Conservation (phyloP, 2,329 filamentous ascomycete genomes). For the Colletotrichum sp. region DNA sequence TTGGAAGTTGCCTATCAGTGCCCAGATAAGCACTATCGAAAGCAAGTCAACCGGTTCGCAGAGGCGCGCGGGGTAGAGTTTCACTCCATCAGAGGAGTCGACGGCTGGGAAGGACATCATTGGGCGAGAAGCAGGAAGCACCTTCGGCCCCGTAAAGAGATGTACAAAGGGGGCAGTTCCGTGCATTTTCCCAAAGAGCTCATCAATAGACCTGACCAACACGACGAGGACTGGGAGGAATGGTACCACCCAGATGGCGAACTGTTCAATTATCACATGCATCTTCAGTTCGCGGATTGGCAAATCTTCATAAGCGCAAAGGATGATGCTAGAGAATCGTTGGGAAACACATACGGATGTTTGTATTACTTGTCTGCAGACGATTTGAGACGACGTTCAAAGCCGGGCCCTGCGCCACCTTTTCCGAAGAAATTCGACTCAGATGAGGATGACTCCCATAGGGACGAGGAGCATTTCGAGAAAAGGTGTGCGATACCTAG, state of each 20-base stretch:
- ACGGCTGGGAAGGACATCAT: too few species aligned
- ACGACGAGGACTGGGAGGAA: not conserved
- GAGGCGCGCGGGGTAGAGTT: not conserved
- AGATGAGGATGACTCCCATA: not conserved
- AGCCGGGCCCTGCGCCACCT: not conserved
- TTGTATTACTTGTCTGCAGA: accelerated
- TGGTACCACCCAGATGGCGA: not conserved
- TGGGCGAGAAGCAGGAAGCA: not conserved
- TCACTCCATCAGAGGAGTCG: too few species aligned
- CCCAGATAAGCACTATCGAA: not conserved
- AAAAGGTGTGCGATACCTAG: too few species aligned
- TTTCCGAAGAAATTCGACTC: not conserved
- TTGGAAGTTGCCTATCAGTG: not conserved
- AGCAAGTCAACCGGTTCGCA: not conserved
- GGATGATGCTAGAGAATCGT: not conserved
- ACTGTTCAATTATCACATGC: not conserved
- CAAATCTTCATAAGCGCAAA: not conserved
- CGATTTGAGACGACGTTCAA: not conserved
- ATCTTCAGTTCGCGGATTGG: not conserved
- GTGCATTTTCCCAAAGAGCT: not conserved
- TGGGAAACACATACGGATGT: not conserved
- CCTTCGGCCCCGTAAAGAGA: too few species aligned
- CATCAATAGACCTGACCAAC: not conserved
- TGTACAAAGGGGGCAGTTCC: too few species aligned
- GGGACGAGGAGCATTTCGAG: too few species aligned